phyloP scores from a whole-genome alignment of 2,329 filamentous ascomycete species.

The Hymenoscyphus scutula region DNA sequence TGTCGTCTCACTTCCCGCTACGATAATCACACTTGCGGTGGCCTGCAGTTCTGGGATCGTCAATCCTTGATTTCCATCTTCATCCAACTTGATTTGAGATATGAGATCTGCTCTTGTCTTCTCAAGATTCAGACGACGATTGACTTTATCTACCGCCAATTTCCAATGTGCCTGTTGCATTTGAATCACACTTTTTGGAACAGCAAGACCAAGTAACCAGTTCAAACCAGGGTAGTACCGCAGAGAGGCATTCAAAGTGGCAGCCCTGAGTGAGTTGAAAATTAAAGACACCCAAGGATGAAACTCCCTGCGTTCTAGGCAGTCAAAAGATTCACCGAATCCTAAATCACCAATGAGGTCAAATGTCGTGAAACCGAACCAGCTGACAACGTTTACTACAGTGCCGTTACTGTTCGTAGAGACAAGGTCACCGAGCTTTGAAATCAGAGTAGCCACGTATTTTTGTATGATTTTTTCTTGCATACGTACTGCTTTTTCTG shows the following conservation, averaged over 20 bases:
- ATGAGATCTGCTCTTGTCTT: constrained; percentile 10
- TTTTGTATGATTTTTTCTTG: constrained; percentile 29
- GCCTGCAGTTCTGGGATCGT: constrained; percentile 36
- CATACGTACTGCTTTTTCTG: constrained; percentile 32
- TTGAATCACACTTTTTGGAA: constrained; percentile 14
- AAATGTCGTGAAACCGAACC: constrained; percentile 39
- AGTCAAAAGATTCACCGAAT: constrained; percentile 43
- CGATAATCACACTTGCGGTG: constrained; percentile 39
- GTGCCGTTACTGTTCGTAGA: constrained; percentile 9
- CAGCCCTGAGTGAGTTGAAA: constrained; percentile 12
- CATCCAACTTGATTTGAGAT: constrained; percentile 7
- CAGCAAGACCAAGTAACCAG: constrained; percentile 5
- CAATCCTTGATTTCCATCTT: constrained; percentile 3
- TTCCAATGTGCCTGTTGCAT: constrained; percentile 12
- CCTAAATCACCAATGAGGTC: constrained; percentile 44
- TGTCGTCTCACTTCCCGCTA: constrained; percentile 23
- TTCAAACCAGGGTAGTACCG: constrained; percentile 13
- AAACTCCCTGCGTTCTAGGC: constrained; percentile 25
- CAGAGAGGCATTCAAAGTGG: constrained; percentile 3
- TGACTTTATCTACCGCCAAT: constrained; percentile 10
- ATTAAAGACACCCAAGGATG: constrained; percentile 15
- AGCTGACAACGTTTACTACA: constrained; percentile 33
- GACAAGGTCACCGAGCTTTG: constrained; percentile 9
- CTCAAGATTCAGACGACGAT: constrained; percentile 6
- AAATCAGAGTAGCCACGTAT: constrained; percentile 9